Conservation (phyloP, 2,329 filamentous ascomycete genomes). For the Alternaria sp. region DNA sequence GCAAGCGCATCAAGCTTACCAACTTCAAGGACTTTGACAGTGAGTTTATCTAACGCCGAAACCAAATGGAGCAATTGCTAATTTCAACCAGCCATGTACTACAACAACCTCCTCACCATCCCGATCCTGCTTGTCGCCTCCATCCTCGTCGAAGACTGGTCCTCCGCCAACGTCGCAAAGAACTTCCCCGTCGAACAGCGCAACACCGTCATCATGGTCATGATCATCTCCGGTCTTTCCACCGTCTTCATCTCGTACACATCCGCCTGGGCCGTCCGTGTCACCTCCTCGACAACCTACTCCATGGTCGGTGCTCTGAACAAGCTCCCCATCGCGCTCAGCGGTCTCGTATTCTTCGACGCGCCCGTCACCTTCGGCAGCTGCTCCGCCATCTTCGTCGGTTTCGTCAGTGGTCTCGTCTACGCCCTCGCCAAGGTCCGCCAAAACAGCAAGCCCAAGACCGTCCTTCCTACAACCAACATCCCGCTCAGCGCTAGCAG, state of each 20-base stretch:
- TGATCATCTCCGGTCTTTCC: constrained; percentile 91
- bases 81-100: constrained; percentile 85
- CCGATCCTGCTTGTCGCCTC: constrained; percentile 86
- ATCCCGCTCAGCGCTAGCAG: constrained; percentile 85
- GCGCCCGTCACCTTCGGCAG: constrained; percentile 91
- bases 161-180: constrained; percentile 75
- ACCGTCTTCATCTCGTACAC: constrained; percentile 99
- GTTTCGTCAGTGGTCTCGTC: constrained; percentile 90
- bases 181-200: constrained; percentile 89
- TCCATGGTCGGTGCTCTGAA: constrained; percentile 98
- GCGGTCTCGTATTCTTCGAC: constrained; percentile 92
- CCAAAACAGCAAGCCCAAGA: constrained; percentile 71
- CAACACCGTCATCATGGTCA: constrained; percentile 81
- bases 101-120: constrained; percentile 98
- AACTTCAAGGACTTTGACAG: constrained; percentile 99
- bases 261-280: constrained; percentile 97
- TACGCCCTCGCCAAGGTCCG: constrained; percentile 87
- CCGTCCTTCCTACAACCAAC: constrained; percentile 70
- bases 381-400: constrained; percentile 87
- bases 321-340: constrained; percentile 94
- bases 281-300: constrained; percentile 97
- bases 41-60: constrained; percentile 58
- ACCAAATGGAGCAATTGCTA: constrained; percentile 2
- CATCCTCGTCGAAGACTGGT: constrained; percentile 90
- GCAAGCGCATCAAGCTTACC: constrained; percentile 98